These are phyloP conservation scores for Venturia oleaginea DNA, from an alignment of 2,329 filamentous ascomycete species.

Conservation along the genomic window DNA sequence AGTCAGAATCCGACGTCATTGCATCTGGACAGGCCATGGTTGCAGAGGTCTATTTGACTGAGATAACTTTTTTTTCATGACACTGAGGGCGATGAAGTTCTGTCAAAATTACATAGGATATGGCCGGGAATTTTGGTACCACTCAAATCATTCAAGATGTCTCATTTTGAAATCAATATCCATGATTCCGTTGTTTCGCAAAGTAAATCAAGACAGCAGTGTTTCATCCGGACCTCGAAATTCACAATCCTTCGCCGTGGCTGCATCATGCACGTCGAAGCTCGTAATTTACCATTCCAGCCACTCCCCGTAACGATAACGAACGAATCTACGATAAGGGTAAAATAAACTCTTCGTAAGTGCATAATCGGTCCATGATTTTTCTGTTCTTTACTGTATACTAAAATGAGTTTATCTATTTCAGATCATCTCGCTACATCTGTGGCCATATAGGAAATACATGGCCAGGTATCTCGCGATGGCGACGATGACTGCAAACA, in stretches of 20 bases:
- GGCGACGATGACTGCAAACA: background rate
- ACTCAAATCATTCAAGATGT: background rate
- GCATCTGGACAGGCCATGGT: slow-evolving; percentile 11
- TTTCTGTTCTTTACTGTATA: background rate
- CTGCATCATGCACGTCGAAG: background rate
- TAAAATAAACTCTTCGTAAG: background rate
- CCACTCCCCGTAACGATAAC: background rate
- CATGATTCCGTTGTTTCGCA: background rate
- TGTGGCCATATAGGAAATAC: no score
- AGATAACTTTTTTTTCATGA: background rate
- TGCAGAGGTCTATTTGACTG: background rate
- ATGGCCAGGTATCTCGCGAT: background rate
- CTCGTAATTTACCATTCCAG: background rate
- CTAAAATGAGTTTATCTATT: background rate
- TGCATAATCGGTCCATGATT: background rate
- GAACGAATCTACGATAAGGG: background rate
- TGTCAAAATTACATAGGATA: background rate
- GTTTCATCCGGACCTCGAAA: background rate
- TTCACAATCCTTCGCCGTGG: background rate
- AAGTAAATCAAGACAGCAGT: background rate
- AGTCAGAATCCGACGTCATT: slow-evolving; percentile 20
- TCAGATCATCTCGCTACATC: no score
- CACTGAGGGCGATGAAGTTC: background rate
- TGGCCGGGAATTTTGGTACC: background rate
- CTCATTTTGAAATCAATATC: background rate